Conservation (phyloP, 192 early-diverging fungal genomes). For the Podila verticillata region DNA sequence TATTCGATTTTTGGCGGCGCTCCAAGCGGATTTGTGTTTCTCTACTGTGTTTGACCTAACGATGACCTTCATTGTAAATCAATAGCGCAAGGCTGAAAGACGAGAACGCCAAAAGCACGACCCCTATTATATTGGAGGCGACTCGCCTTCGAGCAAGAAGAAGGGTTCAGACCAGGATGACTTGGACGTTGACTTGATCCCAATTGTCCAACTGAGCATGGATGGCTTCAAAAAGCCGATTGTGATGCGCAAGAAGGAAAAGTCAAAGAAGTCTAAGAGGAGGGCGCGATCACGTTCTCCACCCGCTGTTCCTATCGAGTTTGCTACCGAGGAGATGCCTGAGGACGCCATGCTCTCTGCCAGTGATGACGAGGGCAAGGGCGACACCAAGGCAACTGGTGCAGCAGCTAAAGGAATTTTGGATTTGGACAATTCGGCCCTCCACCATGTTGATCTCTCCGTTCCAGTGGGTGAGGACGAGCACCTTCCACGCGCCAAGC, state of each 20-base stretch:
- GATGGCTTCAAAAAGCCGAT: slow-evolving; percentile 56
- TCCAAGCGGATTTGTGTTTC: too few relatives aligned
- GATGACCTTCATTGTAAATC: background rate
- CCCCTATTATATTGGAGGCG: slow-evolving; percentile 73
- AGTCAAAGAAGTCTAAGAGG: slow-evolving; percentile 52
- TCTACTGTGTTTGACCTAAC: too few relatives aligned
- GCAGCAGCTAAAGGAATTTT: slow-evolving; percentile 39
- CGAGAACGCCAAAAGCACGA: slow-evolving; percentile 63
- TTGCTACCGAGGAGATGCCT: slow-evolving; percentile 68
- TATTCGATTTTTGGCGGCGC: background rate
- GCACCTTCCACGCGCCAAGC: slow-evolving; percentile 59
- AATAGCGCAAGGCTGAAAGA: slow-evolving; percentile 59
- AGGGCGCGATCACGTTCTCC: slow-evolving; percentile 39
- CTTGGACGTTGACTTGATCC: slow-evolving; percentile 83
- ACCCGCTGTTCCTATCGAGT: slow-evolving; percentile 48
- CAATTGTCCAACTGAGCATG: slow-evolving; percentile 78
- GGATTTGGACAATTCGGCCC: slow-evolving; percentile 50
- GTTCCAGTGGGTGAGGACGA: slow-evolving; percentile 64
- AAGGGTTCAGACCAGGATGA: slow-evolving; percentile 55
- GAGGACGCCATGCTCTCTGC: slow-evolving; percentile 63
- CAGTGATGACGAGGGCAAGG: slow-evolving; percentile 53
- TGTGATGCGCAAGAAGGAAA: slow-evolving; percentile 45
- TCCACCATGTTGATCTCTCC: slow-evolving; percentile 62
- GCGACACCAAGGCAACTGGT: background rate
- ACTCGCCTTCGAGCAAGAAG: slow-evolving; percentile 48